Base-by-base conservation (phyloP, 352 stramenopile genomes). In the Globisporangium nodosum region DNA sequence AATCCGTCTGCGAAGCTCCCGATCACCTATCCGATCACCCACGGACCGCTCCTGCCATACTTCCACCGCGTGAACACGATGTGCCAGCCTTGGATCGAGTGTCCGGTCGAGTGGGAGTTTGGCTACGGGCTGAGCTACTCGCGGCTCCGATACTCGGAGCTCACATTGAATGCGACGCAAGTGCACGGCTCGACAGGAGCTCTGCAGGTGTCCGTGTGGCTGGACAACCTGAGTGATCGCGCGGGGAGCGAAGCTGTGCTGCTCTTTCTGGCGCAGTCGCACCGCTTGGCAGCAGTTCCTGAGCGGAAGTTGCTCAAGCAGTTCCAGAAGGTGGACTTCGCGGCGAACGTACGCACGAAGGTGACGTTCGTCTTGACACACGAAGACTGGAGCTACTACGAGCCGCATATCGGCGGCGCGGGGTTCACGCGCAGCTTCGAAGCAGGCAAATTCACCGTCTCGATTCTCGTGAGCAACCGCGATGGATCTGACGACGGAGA, bases 241-340 rank as follows among this genome's bases (percentile, higher is more conserved):
- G 58, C 65, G 0, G 82, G 81, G 18, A 78, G 83, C 21, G 82
- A 95, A 27, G 71, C 74, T 18, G 74, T 96, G 9, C 54, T 96
- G 56, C 66, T 96, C 1, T 92, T 92, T 50, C 57, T 89, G 20
- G 60, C 76, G 2, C 73, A 94, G 52, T 66, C 73, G 20, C 81
- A 70, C 58, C 70, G 84, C 11, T 54, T 70, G 16, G 69, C 65
- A 12, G 69, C 78, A 27, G 72, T 85, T 5, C 85, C 85, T 0
- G 81, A 91, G 58, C 70, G 70, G 52, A 93, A 92, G 58, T 58
- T 91, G 61, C 78, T 95, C 30, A 90, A 88, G 66, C 66, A 73
- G 13, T 92, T 93, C 60, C 54, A 72, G 45, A 93, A 92, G 70
- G 61, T 93, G 40, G 61, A 70, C 5, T 58, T 87, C 12, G 45